Conservation (phyloP, 495 filamentous ascomycete species). For the Hypoxylon cercidicola region DNA sequence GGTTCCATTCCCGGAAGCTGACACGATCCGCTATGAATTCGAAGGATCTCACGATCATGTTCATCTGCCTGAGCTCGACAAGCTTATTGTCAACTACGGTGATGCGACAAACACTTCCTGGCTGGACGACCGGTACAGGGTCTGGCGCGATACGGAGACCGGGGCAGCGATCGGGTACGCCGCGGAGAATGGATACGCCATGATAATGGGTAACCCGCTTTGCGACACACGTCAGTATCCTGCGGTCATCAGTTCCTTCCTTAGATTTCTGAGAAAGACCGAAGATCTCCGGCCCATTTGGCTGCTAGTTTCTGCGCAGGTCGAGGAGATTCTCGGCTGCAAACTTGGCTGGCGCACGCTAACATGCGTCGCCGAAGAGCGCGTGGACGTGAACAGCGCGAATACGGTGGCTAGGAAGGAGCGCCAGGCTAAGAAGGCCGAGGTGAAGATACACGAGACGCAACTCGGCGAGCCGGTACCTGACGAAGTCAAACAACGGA, state of each 20-base stretch:
- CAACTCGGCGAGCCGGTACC: conserved; percentile 68
- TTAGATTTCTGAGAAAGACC: conserved; percentile 74
- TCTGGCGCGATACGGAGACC: conserved; percentile 80
- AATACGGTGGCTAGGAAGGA: conserved; percentile 69
- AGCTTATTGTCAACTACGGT: conserved; percentile 88
- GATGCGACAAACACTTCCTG: conserved; percentile 89
- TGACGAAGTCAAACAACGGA: conserved; percentile 69
- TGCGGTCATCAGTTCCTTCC: conserved; percentile 74
- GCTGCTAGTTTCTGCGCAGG: conserved; percentile 74
- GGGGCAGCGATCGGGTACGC: conserved; percentile 85
- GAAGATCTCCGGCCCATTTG: conserved; percentile 82
- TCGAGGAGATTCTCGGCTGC: conserved; percentile 78
- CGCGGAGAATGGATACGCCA: conserved; percentile 73
- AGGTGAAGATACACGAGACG: conserved; percentile 75
- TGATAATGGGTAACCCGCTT: conserved; percentile 83
- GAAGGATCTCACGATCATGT: conserved; percentile 55
- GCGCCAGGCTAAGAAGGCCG: conserved; percentile 80
- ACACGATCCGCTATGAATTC: conserved; percentile 69
- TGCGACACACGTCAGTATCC: conserved; percentile 78
- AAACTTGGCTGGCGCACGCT: conserved; percentile 85
- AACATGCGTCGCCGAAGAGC: conserved; percentile 85
- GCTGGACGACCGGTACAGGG: conserved; percentile 82
- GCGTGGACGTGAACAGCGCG: conserved; percentile 74
- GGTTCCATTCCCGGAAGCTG: conserved; percentile 81
- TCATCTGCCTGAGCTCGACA: conserved; percentile 76